Evolutionary conservation across 2,329 filamentous ascomycete genomes (phyloP), one percentile per base, ranked within the genome.

Genomic region (Talaromyces islandicus): DNA sequence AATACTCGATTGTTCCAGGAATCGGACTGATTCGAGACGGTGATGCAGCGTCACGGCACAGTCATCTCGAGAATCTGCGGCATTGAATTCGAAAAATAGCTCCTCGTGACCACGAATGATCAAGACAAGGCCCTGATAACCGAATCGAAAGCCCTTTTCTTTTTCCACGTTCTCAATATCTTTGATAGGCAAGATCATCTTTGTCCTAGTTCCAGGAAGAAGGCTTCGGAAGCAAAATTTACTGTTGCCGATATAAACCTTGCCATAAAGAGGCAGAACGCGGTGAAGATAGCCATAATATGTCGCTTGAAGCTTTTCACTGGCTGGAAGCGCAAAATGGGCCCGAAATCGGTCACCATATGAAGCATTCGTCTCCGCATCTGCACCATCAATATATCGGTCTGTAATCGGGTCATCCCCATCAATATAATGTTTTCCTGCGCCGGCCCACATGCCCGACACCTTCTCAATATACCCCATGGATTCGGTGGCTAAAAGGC

Each of bases 381-480:
- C 83, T 65, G 86, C 83, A 0, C 78, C 73, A 50, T 84, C 82
- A 41, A 81, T 77, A 2, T 80, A 75, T 58, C 78, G 77, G 68
- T 88, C 88, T 1, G 88, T 84, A 7, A 84, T 78, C 10, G 87
- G 81, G 14, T 83, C 78, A 70, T 90, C 86, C 24, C 83, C 84
- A 21, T 91, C 89, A 55, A 88, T 87, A 68, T 97, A 99, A 74
- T 97, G 93, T 68, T 88, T 92, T 67, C 88, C 88, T 12, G 91
- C 91, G 35, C 94, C 94, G 66, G 92, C 90, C 86, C 94, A 94
- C 90, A 97, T 97, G 41, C 92, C 93, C 0, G 93, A 96, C 0
- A 97, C 92, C 73, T 97, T 97, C 70, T 95, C 92, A 32, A 96
- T 88, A 70, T 97, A 97, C 1, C 91, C 92, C 87, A 96, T 96